These are phyloP conservation scores for Chalciporus pseudorubinellus DNA, from an alignment of 768 basidiomycete species.

Conservation along the genomic window DNA sequence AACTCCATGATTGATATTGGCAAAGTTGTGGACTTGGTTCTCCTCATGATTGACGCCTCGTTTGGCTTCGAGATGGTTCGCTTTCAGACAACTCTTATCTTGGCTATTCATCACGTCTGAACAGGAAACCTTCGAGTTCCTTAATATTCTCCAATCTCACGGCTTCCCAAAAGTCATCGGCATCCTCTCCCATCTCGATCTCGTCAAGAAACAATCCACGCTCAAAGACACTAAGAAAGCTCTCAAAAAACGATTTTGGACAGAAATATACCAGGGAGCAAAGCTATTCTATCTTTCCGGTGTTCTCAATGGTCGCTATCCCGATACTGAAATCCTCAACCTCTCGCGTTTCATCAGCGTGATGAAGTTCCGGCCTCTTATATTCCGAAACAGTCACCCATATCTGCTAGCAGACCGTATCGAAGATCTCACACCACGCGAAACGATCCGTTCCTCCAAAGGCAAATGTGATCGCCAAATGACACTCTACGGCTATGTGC, in stretches of 20 bases:
- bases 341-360: conserved; percentile 94
- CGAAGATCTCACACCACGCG: conserved; percentile 91
- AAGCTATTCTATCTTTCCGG: conserved; percentile 98
- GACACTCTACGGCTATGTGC: conserved; percentile 92
- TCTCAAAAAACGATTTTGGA: conserved; percentile 98
- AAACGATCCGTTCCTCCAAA: conserved; percentile 68
- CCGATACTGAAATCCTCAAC: conserved; percentile 94
- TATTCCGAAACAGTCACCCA: conserved; percentile 93
- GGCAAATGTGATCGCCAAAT: conserved; percentile 94
- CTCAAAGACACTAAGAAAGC: conserved; percentile 89
- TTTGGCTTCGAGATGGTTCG: conserved; percentile 98
- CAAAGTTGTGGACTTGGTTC: conserved; percentile 93
- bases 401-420: conserved; percentile 94
- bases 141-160: conserved; percentile 94
- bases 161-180: conserved; percentile 99
- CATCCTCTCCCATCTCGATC: conserved; percentile 91
- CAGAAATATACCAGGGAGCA: conserved; percentile 97
- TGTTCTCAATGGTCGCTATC: conserved; percentile 95
- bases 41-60: conserved; percentile 96
- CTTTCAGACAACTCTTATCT: neutral
- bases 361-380: conserved; percentile 97
- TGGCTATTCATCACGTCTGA: neutral
- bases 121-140: conserved; percentile 98
- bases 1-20: conserved; percentile 98
- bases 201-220: conserved; percentile 87